These are phyloP conservation scores for Lagerstroemia speciosa DNA, from an alignment of 345 rosid genomes.

Conservation along the genomic window DNA sequence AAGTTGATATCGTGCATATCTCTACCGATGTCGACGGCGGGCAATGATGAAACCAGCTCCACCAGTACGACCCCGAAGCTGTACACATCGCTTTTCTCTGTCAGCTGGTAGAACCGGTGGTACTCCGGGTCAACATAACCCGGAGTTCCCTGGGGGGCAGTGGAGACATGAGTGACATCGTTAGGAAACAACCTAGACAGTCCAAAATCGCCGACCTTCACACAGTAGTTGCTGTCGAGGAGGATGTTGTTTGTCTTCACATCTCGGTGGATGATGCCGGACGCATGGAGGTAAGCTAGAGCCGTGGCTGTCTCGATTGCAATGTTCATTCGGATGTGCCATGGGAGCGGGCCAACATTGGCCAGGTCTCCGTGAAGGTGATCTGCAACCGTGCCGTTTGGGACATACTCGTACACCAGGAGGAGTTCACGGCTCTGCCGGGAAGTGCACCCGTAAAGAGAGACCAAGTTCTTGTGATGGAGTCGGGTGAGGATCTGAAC, in stretches of 20 bases:
- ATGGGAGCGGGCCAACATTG: slow-evolving; percentile 2
- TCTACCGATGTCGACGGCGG: slow-evolving; percentile 14
- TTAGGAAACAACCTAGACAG: slow-evolving; percentile 7
- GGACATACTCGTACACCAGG: slow-evolving; percentile 22
- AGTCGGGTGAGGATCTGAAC: slow-evolving; percentile 23
- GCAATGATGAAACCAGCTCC: slow-evolving; percentile 14
- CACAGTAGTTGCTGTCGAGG: slow-evolving; percentile 8
- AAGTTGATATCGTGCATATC: slow-evolving; percentile 13
- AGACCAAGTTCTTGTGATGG: slow-evolving; percentile 27
- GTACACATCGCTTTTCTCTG: slow-evolving; percentile 17
- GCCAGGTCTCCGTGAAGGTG: slow-evolving; percentile 8
- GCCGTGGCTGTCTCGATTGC: slow-evolving; percentile 6
- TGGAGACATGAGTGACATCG: slow-evolving; percentile 13
- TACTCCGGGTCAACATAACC: slow-evolving; percentile 20
- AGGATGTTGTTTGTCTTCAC: slow-evolving; percentile 12
- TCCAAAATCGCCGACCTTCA: slow-evolving; percentile 7
- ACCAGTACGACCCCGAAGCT: slow-evolving; percentile 20
- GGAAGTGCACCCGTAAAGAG: slow-evolving; percentile 31
- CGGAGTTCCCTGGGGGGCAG: slow-evolving; percentile 20
- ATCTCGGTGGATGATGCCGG: slow-evolving; percentile 13
- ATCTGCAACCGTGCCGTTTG: slow-evolving; percentile 13
- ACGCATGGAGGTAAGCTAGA: slow-evolving; percentile 11
- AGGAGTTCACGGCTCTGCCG: slow-evolving; percentile 26
- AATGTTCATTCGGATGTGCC: slow-evolving; percentile 10
- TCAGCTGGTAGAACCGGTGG: slow-evolving; percentile 16